Base-by-base conservation (phyloP, 2,329 filamentous ascomycete species). In the Ophiostoma sp. region DNA sequence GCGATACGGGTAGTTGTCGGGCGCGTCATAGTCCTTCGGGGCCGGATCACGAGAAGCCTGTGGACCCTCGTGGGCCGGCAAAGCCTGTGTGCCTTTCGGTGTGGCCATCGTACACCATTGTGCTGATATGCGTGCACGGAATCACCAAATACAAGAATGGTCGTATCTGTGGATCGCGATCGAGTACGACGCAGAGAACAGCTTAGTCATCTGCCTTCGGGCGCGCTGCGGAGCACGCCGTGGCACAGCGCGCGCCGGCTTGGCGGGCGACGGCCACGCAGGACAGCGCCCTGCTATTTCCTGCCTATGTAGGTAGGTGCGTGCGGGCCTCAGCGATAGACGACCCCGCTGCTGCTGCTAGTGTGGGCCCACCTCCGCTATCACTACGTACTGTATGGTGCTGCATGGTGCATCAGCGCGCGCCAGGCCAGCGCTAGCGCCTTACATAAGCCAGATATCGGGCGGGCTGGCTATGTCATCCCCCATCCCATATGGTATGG, bases 221-320 rank as follows among this genome's bases (percentile, higher is more conserved):
- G 38, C 60, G 58, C 58, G 58, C 41, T 62, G 58, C 58, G 58
- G 55, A 40, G 58, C 58, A 62, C 41, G 58, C 58, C 58, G 58
- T 62, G 58, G 58, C 58, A 60, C 55, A 62, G 58, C 55, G 58
- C 36, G 60, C 49, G 60, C 60, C 60, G 60, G 60, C 60, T 63
- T 63, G 60, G 60, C 60, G 60, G 60, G 60, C 60, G 60, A 18
- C 60, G 60, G 60, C 60, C 60, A 63, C 40, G 6, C 58, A 63
- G 58, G 27, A 16, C 58, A n/a, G 38, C 14, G 14, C 2, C 58
- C 36, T 41, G 14, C 12, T 62, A 14, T 62, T 62, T 62, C 58
- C 58, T 62, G 58, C 58, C 58, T 62, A 62, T 62, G 58, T 62
- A 41, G 58, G 58, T 62, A 62, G 58, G 38, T 62, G 58, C 12